Conservation (phyloP, 352 stramenopile species). For the Achlya hypogyna region DNA sequence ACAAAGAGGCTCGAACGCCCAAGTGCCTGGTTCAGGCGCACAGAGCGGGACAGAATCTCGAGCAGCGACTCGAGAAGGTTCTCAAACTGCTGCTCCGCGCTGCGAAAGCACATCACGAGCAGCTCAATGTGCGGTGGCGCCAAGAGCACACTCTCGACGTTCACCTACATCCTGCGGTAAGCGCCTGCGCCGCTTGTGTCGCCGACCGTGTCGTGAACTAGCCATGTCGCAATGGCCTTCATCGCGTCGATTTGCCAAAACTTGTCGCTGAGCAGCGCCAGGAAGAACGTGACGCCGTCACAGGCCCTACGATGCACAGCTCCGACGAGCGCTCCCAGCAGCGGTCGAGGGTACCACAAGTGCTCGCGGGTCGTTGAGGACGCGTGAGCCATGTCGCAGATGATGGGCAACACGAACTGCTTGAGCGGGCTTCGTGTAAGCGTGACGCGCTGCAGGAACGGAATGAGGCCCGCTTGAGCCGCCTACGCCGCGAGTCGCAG, state of each 20-base stretch:
- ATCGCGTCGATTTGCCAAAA: conserved; percentile 87
- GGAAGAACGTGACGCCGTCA: conserved; percentile 73
- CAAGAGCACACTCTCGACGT: conserved; percentile 75
- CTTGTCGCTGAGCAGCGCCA: conserved; percentile 80
- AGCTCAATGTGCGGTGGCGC: conserved; percentile 53
- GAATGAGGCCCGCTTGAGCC: conserved; percentile 82
- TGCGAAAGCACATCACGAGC: conserved; percentile 60
- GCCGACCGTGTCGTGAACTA: conserved; percentile 53
- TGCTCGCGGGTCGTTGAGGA: conserved; percentile 73
- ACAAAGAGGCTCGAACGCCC: conserved; percentile 80
- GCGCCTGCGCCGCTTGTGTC: conserved; percentile 23
- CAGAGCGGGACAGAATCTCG: conserved; percentile 67
- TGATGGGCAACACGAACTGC: conserved; percentile 86
- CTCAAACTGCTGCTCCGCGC: conserved; percentile 62
- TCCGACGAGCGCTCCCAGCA: neutral
- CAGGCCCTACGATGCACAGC: conserved; percentile 28
- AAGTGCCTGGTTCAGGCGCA: conserved; percentile 77
- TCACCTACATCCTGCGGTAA: conserved; percentile 25
- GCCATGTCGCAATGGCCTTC: conserved; percentile 83
- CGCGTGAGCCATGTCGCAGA: conserved; percentile 88
- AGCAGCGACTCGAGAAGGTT: conserved; percentile 70
- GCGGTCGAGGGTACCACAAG: conserved; percentile 42
- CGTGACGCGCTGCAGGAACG: conserved; percentile 84
- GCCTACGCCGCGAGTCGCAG: conserved; percentile 29
- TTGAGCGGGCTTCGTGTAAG: conserved; percentile 77